Percentiles rank a stretch among this genome's conserved stretches.
These are phyloP conservation scores for Metahyphopichia silvanorum DNA, from an alignment of 805 yeast genomes.

Conservation along the genomic window DNA sequence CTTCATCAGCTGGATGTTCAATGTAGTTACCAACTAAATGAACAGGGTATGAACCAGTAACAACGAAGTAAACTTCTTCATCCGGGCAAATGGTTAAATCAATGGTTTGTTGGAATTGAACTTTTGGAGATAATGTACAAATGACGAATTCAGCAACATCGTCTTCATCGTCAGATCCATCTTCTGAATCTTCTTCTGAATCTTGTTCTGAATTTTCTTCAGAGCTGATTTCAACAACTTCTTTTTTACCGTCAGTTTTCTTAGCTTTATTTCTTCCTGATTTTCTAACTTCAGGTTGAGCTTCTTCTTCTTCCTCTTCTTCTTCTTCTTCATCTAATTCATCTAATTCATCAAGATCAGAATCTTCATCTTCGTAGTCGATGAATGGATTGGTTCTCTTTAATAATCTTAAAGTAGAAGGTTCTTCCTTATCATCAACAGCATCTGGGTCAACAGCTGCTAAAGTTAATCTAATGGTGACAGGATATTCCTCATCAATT, in stretches of 20 bases:
- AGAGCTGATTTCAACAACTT: slow-evolving; percentile 46
- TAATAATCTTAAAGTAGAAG: slow-evolving; percentile 86
- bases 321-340: slow-evolving; percentile 42
- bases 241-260: slow-evolving; percentile 21
- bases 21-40: slow-evolving; percentile 94
- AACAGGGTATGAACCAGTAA: slow-evolving; percentile 91
- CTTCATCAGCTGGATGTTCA: slow-evolving; percentile 88
- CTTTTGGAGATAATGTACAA: slow-evolving; percentile 85
- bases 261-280: slow-evolving; percentile 19
- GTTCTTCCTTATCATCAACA: slow-evolving; percentile 73
- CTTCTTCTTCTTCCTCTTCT: slow-evolving; percentile 28
- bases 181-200: slow-evolving; percentile 54
- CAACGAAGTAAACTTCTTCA: slow-evolving; percentile 92
- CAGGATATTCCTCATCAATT: slow-evolving; percentile 80
- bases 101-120: slow-evolving; percentile 83
- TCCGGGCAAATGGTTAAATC: slow-evolving; percentile 89
- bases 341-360: slow-evolving; percentile 43
- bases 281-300: slow-evolving; percentile 13
- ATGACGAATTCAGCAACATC: slow-evolving; percentile 81
- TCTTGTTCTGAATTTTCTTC: slow-evolving; percentile 49
- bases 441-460: slow-evolving; percentile 94
- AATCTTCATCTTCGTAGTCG: slow-evolving; percentile 43
- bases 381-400: slow-evolving; percentile 54
- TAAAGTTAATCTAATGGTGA: slow-evolving; percentile 85
- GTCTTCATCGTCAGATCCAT: slow-evolving; percentile 61